phyloP scores from a whole-genome alignment of 306 rosid species.

The Canavalia ensiformis region DNA sequence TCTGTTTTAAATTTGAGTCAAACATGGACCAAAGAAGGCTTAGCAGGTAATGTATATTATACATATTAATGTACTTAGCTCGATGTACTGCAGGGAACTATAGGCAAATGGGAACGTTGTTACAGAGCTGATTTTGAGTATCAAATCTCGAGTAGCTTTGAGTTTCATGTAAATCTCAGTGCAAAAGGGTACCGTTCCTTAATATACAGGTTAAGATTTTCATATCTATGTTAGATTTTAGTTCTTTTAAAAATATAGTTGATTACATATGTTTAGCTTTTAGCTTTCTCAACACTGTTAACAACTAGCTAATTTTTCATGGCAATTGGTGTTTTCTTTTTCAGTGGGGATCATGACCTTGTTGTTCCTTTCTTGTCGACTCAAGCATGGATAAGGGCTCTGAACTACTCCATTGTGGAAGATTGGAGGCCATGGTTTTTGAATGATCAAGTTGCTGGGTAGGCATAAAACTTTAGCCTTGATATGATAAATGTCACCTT shows the following conservation, averaged over 20 bases:
- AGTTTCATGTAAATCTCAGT: conserved; percentile 56
- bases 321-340: conserved; percentile 9
- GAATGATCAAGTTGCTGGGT: conserved; percentile 62
- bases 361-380: conserved; percentile 55
- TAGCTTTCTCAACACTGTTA: background rate
- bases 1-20: conserved; percentile 19
- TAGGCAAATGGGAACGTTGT: conserved; percentile 46
- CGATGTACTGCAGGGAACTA: conserved; percentile 41
- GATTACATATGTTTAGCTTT: background rate
- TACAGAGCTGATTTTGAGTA: background rate
- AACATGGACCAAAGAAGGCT: background rate
- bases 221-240: background rate
- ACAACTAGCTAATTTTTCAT: background rate
- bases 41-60: background rate
- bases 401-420: conserved; percentile 55
- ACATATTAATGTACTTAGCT: background rate
- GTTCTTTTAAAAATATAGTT: background rate
- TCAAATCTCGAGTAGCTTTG: conserved; percentile 25
- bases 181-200: conserved; percentile 56
- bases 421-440: conserved; percentile 63
- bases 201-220: conserved; percentile 56
- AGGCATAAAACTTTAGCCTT: conserved; percentile 21
- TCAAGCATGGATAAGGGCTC: conserved; percentile 62
- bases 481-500: no score
- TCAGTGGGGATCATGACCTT: conserved; percentile 68